Percentiles rank a stretch among this genome's conserved stretches.
Evolutionary conservation across 1,284 basidiomycete species (phyloP).

Genomic region (Malassezia brasiliensis): DNA sequence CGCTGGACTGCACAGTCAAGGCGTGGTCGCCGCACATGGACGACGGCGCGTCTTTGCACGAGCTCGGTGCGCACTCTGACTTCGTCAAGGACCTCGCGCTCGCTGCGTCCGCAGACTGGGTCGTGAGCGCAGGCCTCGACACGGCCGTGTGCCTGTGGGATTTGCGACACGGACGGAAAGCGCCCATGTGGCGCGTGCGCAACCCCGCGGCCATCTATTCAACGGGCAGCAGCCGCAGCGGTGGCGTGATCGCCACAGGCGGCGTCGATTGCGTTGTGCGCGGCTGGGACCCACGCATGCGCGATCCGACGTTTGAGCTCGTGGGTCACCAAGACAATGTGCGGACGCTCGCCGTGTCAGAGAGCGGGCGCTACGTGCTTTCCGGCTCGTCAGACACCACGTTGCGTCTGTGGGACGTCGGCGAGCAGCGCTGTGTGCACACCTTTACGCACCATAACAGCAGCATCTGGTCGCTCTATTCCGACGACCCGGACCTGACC

Average conservation of each 20-base stretch:
- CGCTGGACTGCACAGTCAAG: conserved; percentile 88
- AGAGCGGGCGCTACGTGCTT: conserved; percentile 66
- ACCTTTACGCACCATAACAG: conserved; percentile 93
- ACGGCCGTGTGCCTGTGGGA: conserved; percentile 81
- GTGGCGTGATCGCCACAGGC: conserved; percentile 72
- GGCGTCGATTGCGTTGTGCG: conserved; percentile 81
- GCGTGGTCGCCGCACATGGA: conserved; percentile 79
- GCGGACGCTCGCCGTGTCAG: conserved; percentile 72
- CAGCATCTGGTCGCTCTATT: conserved; percentile 86
- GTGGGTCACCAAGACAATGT: conserved; percentile 91
- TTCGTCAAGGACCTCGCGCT: conserved; percentile 66
- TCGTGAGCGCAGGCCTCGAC: conserved; percentile 90
- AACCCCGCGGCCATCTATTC: conserved; percentile 44
- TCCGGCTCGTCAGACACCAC: conserved; percentile 54
- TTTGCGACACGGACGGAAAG: conserved; percentile 30
- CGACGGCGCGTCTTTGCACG: conserved; percentile 56
- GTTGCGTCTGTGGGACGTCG: conserved; percentile 85
- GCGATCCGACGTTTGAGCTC: conserved; percentile 31
- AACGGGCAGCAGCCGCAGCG: conserved; percentile 57
- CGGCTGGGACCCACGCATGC: conserved; percentile 75
- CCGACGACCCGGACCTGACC: conserved; percentile 75
- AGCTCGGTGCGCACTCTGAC: conserved; percentile 78
- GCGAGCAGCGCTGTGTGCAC: conserved; percentile 77
- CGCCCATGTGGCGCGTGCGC: conserved; percentile 24
- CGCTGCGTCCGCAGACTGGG: conserved; percentile 28